Evolutionary conservation across 2,329 filamentous ascomycete species (phyloP).

Genomic region (Trichoderma brevicompactum): DNA sequence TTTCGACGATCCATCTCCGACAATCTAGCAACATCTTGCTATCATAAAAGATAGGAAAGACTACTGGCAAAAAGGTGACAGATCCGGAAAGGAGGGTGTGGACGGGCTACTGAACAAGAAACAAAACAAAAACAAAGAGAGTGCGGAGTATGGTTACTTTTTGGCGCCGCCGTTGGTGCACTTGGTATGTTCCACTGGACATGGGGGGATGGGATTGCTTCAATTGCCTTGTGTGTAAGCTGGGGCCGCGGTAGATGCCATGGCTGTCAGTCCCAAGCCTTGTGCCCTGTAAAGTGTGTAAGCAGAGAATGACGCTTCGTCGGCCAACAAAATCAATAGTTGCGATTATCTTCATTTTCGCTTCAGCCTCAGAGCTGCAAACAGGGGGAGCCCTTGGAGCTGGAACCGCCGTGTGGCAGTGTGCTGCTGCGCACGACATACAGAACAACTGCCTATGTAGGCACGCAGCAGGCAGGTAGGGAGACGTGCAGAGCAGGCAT

Average conservation of each 20-base stretch:
- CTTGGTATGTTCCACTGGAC: no score
- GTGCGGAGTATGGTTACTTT: background rate
- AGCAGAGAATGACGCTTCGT: background rate
- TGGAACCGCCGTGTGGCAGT: background rate
- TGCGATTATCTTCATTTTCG: background rate
- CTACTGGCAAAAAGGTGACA: background rate
- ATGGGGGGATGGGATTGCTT: no score
- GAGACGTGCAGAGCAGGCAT: no score
- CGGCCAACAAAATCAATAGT: no score
- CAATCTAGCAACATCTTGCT: background rate
- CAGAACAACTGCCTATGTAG: background rate
- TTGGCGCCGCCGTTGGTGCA: background rate
- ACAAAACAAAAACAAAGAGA: background rate
- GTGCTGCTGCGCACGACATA: background rate
- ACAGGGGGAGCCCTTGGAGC: background rate
- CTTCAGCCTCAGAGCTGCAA: background rate
- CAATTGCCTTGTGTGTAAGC: no score
- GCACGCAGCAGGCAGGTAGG: no score
- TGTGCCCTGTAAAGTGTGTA: background rate
- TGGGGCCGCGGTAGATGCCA: no score
- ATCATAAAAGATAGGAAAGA: background rate
- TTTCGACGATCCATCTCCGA: conserved; percentile 18
- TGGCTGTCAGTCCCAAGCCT: no score
- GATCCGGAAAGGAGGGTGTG: background rate
- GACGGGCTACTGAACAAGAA: background rate